Evolutionary conservation across 345 rosid species (phyloP).

Genomic region (Heritiera fomes): DNA sequence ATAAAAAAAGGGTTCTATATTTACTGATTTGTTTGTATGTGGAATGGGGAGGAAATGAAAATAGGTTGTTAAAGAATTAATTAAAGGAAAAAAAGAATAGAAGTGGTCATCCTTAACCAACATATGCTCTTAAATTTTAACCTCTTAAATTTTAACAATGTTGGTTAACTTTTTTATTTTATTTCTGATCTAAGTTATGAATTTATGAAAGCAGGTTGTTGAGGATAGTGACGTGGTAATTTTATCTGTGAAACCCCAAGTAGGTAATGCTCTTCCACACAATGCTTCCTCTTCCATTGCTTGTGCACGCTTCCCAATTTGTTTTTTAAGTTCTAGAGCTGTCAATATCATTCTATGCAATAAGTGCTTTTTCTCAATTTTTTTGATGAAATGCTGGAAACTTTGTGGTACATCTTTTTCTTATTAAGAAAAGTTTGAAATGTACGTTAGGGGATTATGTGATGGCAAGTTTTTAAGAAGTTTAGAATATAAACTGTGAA

Average conservation of each 20-base stretch:
- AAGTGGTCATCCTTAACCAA: not conserved
- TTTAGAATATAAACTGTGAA: slow-evolving; percentile 3
- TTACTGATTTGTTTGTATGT: not conserved
- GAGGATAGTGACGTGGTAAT: slow-evolving; percentile 73
- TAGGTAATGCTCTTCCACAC: slow-evolving; percentile 40
- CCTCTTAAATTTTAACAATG: not conserved
- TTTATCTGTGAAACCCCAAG: slow-evolving; percentile 93
- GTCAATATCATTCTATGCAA: not conserved
- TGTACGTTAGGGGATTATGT: not conserved
- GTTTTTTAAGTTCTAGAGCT: not conserved
- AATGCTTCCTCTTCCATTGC: not conserved
- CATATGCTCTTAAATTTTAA: not conserved
- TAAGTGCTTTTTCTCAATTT: not conserved
- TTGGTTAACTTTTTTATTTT: not conserved
- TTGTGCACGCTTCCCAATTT: not conserved
- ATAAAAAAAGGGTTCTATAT: not conserved
- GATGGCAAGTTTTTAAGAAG: not conserved
- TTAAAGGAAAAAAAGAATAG: not conserved
- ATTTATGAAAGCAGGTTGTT: slow-evolving; percentile 58
- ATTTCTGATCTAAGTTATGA: slow-evolving; percentile 14
- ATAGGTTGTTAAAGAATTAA: not conserved
- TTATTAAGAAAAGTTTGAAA: not conserved
- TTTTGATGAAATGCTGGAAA: not conserved
- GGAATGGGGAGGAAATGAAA: not conserved
- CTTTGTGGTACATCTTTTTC: not conserved